phyloP scores from a whole-genome alignment of 352 stramenopile genomes.

The Pythium dissimile region DNA sequence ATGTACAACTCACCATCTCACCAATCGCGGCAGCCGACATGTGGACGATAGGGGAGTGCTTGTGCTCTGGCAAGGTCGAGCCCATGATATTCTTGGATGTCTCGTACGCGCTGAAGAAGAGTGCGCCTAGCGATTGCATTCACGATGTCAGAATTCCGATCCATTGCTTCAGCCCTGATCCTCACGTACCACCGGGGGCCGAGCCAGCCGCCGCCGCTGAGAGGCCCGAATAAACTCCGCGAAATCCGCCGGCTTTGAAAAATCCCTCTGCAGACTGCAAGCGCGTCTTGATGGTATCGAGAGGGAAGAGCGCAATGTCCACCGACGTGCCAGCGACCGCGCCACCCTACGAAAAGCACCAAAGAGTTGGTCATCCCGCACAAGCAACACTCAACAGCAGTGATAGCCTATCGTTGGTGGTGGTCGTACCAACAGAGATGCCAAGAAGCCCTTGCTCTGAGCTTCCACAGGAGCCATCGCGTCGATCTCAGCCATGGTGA shows the following conservation, averaged over 20 bases:
- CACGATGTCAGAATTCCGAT: not conserved
- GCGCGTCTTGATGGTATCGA: constrained; percentile 99
- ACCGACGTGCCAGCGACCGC: constrained; percentile 96
- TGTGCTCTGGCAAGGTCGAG: constrained; percentile 47
- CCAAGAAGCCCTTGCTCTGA: constrained; percentile 58
- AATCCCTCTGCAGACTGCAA: constrained; percentile 97
- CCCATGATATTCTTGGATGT: constrained; percentile 80
- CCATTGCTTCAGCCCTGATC: too few species aligned
- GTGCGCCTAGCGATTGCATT: constrained; percentile 45
- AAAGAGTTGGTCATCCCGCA: too few species aligned
- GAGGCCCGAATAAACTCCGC: constrained; percentile 89
- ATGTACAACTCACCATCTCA: constrained; percentile 75
- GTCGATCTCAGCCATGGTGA: constrained; percentile 24
- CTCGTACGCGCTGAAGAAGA: constrained; percentile 92
- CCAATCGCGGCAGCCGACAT: constrained; percentile 94
- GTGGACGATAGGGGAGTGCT: constrained; percentile 89
- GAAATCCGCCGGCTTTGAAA: constrained; percentile 96
- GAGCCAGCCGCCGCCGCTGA: constrained; percentile 90
- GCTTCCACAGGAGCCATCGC: constrained; percentile 20
- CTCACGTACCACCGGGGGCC: constrained; percentile 79
- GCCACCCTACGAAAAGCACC: constrained; percentile 54
- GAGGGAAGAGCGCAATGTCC: constrained; percentile 97
- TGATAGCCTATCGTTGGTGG: not conserved
- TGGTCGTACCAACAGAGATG: constrained; percentile 51
- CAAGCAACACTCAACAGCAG: not conserved